phyloP scores from a whole-genome alignment of 2,329 filamentous ascomycete genomes.

The Xenoacremonium recifei region DNA sequence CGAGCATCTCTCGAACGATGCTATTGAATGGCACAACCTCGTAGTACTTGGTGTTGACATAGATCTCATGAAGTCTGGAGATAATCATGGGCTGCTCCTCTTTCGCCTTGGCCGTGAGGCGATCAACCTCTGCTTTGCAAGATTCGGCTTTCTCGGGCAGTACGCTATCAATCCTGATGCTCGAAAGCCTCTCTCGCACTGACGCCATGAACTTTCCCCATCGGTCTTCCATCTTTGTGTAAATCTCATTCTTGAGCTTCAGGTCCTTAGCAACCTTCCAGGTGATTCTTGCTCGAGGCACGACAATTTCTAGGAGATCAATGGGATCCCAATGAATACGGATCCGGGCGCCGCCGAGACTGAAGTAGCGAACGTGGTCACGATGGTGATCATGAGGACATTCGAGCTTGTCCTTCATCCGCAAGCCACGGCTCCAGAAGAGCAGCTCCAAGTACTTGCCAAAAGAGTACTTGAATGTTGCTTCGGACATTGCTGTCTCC shows the following conservation, averaged over 20 bases:
- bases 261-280: slow-evolving; percentile 98
- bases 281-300: slow-evolving; percentile 84
- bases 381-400: slow-evolving; percentile 92
- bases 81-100: slow-evolving; percentile 78
- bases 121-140: slow-evolving; percentile 79
- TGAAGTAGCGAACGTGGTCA: slow-evolving; percentile 91
- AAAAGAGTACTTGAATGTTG: slow-evolving; percentile 97
- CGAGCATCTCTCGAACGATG: slow-evolving; percentile 84
- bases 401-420: slow-evolving; percentile 64
- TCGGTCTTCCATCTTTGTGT: slow-evolving; percentile 74
- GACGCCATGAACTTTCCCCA: slow-evolving; percentile 86
- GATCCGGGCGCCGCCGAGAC: slow-evolving; percentile 79
- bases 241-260: slow-evolving; percentile 89
- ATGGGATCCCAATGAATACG: slow-evolving; percentile 92
- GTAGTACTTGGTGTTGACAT: slow-evolving; percentile 93
- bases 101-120: slow-evolving; percentile 72
- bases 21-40: slow-evolving; percentile 93
- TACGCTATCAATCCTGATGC: slow-evolving; percentile 89
- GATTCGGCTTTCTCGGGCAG: slow-evolving; percentile 81
- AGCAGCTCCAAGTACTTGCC: slow-evolving; percentile 97
- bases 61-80: slow-evolving; percentile 80
- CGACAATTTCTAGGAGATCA: slow-evolving; percentile 89
- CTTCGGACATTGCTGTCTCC: slow-evolving; percentile 86
- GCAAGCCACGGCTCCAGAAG: slow-evolving; percentile 88
- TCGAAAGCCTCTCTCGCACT: slow-evolving; percentile 77